These are phyloP conservation scores for Aegilops longissima DNA, from an alignment of 176 grass and related monocot species.

Conservation along the genomic window DNA sequence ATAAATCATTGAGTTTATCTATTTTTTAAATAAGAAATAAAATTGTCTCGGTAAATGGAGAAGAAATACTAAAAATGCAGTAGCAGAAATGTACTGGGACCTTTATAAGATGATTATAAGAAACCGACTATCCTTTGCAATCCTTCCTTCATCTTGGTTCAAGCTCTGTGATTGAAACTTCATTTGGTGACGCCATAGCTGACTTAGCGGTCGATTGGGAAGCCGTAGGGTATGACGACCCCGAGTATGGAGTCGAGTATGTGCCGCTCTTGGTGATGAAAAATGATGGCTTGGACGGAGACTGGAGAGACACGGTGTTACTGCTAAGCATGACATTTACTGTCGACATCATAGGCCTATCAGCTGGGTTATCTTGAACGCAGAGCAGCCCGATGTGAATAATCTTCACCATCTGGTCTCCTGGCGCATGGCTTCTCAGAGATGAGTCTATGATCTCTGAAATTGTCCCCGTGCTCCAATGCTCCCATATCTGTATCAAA, in stretches of 20 bases:
- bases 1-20: neutral
- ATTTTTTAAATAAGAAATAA: neutral
- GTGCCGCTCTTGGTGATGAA: slow-evolving; percentile 25
- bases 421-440: slow-evolving; percentile 21
- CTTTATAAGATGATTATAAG: neutral
- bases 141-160: slow-evolving; percentile 41
- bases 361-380: slow-evolving; percentile 51
- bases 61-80: slow-evolving; percentile 3
- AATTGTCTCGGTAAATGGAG: neutral
- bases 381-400: slow-evolving; percentile 67
- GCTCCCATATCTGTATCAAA: slow-evolving; percentile 52
- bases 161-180: slow-evolving; percentile 51
- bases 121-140: neutral
- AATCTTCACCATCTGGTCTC: slow-evolving; percentile 35
- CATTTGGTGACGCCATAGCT: slow-evolving; percentile 22
- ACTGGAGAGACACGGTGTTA: slow-evolving; percentile 40
- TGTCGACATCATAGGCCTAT: slow-evolving; percentile 60
- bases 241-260: slow-evolving; percentile 19
- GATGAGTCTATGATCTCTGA: slow-evolving; percentile 37
- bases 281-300: slow-evolving; percentile 49
- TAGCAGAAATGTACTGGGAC: neutral
- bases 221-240: slow-evolving; percentile 8
- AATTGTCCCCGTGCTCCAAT: slow-evolving; percentile 49
- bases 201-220: neutral
- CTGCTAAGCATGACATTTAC: slow-evolving; percentile 59